phyloP scores from a whole-genome alignment of 2,329 filamentous ascomycete genomes.

The Phialophora verrucosa region DNA sequence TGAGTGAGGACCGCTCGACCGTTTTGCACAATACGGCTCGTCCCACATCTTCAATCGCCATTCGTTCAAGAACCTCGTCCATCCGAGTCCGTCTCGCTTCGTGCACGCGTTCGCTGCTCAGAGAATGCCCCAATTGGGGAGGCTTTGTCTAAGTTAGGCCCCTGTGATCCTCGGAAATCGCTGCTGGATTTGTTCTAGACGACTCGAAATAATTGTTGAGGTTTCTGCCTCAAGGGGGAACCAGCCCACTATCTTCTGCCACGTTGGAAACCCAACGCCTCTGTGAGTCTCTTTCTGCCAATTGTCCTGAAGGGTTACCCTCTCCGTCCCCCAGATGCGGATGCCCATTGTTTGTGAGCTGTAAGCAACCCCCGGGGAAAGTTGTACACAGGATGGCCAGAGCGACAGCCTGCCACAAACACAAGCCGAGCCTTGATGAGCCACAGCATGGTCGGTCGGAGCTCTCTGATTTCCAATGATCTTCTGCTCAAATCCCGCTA shows the following conservation, averaged over 20 bases:
- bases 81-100: background rate
- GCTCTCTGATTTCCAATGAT: background rate
- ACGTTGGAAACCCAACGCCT: constrained; percentile 8
- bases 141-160: background rate
- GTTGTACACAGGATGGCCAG: constrained; percentile 26
- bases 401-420: constrained; percentile 14
- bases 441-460: constrained; percentile 7
- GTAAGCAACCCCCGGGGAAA: constrained; percentile 25
- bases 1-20: background rate
- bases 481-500: background rate
- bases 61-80: background rate
- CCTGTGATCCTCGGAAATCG: background rate
- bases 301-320: constrained; percentile 1
- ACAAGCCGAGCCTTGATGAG: background rate
- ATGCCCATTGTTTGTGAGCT: constrained; percentile 19
- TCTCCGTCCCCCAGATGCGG: constrained; percentile 13
- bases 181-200: constrained; percentile 7
- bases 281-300: background rate
- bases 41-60: background rate
- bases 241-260: constrained; percentile 18
- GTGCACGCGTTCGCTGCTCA: background rate
- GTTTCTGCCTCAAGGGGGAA: background rate
- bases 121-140: background rate
- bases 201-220: constrained; percentile 5
- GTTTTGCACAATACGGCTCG: background rate